phyloP scores from a whole-genome alignment of 352 stramenopile genomes.

The Phytophthora gonapodyides region DNA sequence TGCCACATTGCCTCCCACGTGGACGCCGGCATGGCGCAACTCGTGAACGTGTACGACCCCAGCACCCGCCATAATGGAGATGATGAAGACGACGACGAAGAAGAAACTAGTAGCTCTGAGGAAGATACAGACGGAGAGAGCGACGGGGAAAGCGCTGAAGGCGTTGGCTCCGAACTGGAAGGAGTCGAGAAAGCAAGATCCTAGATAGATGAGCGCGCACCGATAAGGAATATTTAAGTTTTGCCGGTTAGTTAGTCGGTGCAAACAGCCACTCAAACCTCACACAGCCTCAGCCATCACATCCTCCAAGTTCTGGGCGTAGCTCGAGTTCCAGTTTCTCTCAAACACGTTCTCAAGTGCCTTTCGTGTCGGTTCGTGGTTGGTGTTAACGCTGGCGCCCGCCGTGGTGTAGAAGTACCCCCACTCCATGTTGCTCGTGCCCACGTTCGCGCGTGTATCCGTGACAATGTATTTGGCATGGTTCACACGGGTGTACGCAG shows the following conservation, averaged over 20 bases:
- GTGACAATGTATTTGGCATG: constrained; percentile 89
- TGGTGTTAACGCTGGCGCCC: constrained; percentile 78
- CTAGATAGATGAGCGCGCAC: constrained; percentile 7
- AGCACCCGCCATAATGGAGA: constrained; percentile 5
- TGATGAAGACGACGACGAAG: constrained; percentile 9
- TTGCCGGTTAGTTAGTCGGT: constrained; percentile 3
- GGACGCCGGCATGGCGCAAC: constrained; percentile 76
- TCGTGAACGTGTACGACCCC: constrained; percentile 53
- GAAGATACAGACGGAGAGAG: constrained; percentile 8
- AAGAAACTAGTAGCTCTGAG: neutral
- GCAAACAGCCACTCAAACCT: neutral
- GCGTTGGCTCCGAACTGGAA: neutral
- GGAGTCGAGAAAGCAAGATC: constrained; percentile 18
- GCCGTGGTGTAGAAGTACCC: constrained; percentile 88
- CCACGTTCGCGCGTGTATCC: constrained; percentile 78
- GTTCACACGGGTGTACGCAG: constrained; percentile 78
- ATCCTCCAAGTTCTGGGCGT: constrained; percentile 47
- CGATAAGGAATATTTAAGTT: constrained; percentile 32
- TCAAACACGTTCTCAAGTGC: constrained; percentile 69
- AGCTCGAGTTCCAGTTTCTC: constrained; percentile 78
- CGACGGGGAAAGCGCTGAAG: constrained; percentile 6
- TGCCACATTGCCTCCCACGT: constrained; percentile 79
- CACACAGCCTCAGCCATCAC: constrained; percentile 3
- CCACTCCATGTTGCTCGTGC: constrained; percentile 89
- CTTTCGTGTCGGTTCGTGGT: constrained; percentile 56